Conservation (phyloP, 164 flowering plant genomes). For the Cinnamomum micranthum region DNA sequence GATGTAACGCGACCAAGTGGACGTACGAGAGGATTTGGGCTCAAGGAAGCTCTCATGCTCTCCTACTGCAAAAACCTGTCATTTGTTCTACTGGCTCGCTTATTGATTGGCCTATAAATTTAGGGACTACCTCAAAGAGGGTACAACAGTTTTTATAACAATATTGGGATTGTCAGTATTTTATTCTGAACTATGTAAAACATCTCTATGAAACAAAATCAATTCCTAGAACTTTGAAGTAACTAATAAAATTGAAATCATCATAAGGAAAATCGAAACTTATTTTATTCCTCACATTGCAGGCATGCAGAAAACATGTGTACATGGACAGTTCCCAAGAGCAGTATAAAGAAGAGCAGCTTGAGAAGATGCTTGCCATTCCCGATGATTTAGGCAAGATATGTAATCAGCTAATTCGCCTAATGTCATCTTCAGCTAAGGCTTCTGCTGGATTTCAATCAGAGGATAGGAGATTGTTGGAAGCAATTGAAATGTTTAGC, state of each 20-base stretch:
- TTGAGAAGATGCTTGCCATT: constrained; percentile 20
- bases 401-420: constrained; percentile 39
- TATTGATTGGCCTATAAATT: no score
- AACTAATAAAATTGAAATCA: background rate
- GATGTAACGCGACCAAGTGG: no score
- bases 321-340: constrained; percentile 33
- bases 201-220: no score
- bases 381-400: constrained; percentile 39
- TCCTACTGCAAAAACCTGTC: no score
- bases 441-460: constrained; percentile 14
- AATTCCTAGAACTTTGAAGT: no score
- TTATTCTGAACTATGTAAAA: no score
- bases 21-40: no score
- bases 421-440: constrained; percentile 31
- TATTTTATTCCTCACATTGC: constrained; percentile 14
- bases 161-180: no score
- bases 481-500: constrained; percentile 64
- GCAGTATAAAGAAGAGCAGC: constrained; percentile 17
- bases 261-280: background rate
- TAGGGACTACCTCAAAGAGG: no score
- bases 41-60: no score
- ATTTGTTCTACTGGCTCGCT: no score
- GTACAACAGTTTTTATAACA: no score
- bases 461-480: constrained; percentile 31
- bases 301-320: constrained; percentile 64